These are phyloP conservation scores for Exophiala viscosa DNA, from an alignment of 2,329 filamentous ascomycete genomes.

Conservation along the genomic window DNA sequence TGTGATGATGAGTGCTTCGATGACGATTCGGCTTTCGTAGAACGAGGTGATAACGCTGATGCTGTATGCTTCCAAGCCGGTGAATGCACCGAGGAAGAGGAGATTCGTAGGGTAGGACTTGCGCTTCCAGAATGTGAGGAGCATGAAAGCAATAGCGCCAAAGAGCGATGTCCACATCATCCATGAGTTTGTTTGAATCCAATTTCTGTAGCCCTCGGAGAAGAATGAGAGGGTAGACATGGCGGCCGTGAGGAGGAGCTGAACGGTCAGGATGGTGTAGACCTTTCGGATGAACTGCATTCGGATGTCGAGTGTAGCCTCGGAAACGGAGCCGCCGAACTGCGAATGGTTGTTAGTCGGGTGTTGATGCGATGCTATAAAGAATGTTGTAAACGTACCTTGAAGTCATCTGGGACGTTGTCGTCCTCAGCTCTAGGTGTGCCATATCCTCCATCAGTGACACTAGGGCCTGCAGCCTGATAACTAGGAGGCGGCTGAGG, in stretches of 20 bases:
- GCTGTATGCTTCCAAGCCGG: slow-evolving; percentile 85
- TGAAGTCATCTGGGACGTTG: slow-evolving; percentile 96
- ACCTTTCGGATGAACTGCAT: slow-evolving; percentile 98
- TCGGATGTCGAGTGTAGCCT: slow-evolving; percentile 90
- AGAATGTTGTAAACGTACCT: slow-evolving; percentile 51
- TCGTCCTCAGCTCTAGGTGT: slow-evolving; percentile 69
- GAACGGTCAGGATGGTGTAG: slow-evolving; percentile 94
- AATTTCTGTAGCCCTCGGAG: slow-evolving; percentile 70
- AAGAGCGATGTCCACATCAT: slow-evolving; percentile 85
- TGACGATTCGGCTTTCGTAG: slow-evolving; percentile 76
- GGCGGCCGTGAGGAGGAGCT: slow-evolving; percentile 78
- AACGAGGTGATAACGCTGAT: slow-evolving; percentile 91
- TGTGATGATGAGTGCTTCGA: slow-evolving; percentile 86
- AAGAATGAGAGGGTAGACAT: slow-evolving; percentile 85
- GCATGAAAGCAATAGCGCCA: slow-evolving; percentile 77
- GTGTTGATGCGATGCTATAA: neutral
- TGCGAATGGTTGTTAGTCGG: slow-evolving; percentile 34
- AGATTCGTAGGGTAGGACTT: slow-evolving; percentile 94
- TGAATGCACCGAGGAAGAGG: slow-evolving; percentile 86
- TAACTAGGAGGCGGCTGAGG: slow-evolving; percentile 82
- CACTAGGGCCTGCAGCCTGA: slow-evolving; percentile 55
- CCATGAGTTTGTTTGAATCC: slow-evolving; percentile 81
- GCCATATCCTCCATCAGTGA: slow-evolving; percentile 58
- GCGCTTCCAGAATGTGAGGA: slow-evolving; percentile 90
- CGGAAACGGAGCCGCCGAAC: slow-evolving; percentile 90